Evolutionary conservation across 2,329 filamentous ascomycete species (phyloP).

Genomic region (Pleomassaria siparia): DNA sequence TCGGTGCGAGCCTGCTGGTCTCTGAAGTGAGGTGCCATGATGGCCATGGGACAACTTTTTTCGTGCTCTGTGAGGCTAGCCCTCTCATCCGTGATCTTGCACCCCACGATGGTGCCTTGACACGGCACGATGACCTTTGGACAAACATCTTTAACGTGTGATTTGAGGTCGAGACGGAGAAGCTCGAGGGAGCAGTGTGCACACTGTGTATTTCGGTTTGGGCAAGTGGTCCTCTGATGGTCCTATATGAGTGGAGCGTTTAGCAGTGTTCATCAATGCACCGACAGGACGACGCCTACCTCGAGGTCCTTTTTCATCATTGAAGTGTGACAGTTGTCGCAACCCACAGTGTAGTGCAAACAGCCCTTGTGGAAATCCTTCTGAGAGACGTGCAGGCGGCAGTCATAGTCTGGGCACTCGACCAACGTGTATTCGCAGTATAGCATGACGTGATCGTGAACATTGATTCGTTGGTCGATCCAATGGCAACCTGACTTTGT

Average conservation of each 20-base stretch:
- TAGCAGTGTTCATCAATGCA: constrained; percentile 21
- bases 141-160: constrained; percentile 46
- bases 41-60: constrained; percentile 48
- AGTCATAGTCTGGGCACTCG: constrained; percentile 54
- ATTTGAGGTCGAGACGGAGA: constrained; percentile 44
- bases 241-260: constrained; percentile 37
- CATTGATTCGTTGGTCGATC: constrained; percentile 56
- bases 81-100: constrained; percentile 44
- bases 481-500: constrained; percentile 56
- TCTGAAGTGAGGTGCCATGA: constrained; percentile 48
- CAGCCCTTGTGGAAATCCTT: constrained; percentile 58
- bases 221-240: constrained; percentile 52
- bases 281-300: constrained; percentile 28
- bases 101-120: constrained; percentile 48
- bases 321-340: constrained; percentile 54
- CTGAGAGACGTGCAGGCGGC: constrained; percentile 55
- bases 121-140: constrained; percentile 47
- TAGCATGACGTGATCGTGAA: constrained; percentile 61
- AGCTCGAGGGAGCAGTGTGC: constrained; percentile 46
- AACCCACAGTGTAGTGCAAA: constrained; percentile 56
- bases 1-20: constrained; percentile 48
- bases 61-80: constrained; percentile 44
- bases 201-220: constrained; percentile 50
- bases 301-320: constrained; percentile 59
- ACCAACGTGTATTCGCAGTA: constrained; percentile 61